phyloP scores from a whole-genome alignment of 2,329 filamentous ascomycete species.

The Tolypocladium tropicale region DNA sequence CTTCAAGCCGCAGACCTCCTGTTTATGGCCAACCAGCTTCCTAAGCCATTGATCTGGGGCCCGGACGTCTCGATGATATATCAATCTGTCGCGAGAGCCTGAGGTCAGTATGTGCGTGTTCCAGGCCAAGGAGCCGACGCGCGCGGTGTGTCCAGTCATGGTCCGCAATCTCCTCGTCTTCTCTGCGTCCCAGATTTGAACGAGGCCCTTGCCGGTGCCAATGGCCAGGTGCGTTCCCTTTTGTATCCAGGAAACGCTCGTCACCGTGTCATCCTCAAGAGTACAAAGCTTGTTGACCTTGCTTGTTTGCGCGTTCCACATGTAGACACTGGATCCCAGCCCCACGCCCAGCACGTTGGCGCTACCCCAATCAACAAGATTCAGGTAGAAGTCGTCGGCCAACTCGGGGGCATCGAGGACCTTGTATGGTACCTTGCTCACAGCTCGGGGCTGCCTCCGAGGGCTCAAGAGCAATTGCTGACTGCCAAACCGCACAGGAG shows the following conservation, averaged over 20 bases:
- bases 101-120: conserved; percentile 97
- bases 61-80: conserved; percentile 92
- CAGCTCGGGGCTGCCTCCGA: conserved; percentile 75
- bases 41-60: conserved; percentile 83
- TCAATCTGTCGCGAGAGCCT: conserved; percentile 83
- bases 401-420: conserved; percentile 93
- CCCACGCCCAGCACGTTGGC: conserved; percentile 91
- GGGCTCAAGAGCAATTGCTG: conserved; percentile 90
- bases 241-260: conserved; percentile 97
- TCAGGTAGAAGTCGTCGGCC: conserved; percentile 95
- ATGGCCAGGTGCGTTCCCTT: conserved; percentile 93
- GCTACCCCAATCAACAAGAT: conserved; percentile 95
- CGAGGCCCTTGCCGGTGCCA: conserved; percentile 85
- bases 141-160: conserved; percentile 92
- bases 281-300: conserved; percentile 91
- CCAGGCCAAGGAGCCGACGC: conserved; percentile 92
- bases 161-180: conserved; percentile 75
- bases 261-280: conserved; percentile 84
- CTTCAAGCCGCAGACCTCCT: conserved; percentile 91
- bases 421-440: conserved; percentile 96
- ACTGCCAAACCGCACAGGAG: conserved; percentile 84
- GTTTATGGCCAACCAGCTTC: conserved; percentile 87
- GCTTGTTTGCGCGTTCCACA: conserved; percentile 93
- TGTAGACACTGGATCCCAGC: conserved; percentile 85
- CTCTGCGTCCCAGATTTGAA: conserved; percentile 97